Conservation (phyloP, 164 flowering plant genomes). For the Warburgia ugandensis region DNA sequence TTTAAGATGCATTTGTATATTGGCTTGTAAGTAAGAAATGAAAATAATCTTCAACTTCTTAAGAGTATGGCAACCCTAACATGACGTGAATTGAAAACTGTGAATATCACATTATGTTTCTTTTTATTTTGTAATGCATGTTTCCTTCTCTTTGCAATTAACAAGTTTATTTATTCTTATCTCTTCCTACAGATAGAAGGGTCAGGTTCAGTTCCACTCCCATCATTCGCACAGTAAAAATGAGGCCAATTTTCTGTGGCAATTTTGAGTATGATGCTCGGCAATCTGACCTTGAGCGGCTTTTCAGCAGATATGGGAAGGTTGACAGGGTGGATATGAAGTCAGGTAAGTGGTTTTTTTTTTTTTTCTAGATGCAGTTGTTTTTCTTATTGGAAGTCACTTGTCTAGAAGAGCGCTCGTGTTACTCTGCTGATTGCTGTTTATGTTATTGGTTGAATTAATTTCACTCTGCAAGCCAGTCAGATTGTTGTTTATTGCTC, state of each 20-base stretch:
- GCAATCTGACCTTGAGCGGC: slow-evolving; percentile 78
- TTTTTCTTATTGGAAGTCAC: neutral
- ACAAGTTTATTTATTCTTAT: too few relatives aligned
- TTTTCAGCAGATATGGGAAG: slow-evolving; percentile 80
- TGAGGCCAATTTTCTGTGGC: slow-evolving; percentile 89
- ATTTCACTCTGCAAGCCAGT: neutral
- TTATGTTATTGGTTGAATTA: neutral
- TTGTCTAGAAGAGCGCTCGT: neutral
- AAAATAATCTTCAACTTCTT: too few relatives aligned
- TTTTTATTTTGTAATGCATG: too few relatives aligned
- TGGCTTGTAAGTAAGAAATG: too few relatives aligned
- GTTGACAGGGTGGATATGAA: slow-evolving; percentile 96
- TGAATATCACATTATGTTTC: too few relatives aligned
- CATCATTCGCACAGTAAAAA: too few relatives aligned
- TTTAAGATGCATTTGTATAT: too few relatives aligned
- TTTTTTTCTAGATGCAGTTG: neutral
- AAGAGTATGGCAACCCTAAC: too few relatives aligned
- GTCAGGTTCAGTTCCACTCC: too few relatives aligned
- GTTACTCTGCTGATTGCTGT: neutral
- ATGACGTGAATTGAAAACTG: too few relatives aligned
- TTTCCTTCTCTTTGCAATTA: too few relatives aligned
- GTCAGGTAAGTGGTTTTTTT: slow-evolving; percentile 52
- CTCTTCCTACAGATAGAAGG: too few relatives aligned
- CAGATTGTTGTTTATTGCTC: neutral
- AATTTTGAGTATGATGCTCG: slow-evolving; percentile 90